Percentiles rank a stretch among this genome's conserved stretches.
Conservation (phyloP, 1,284 basidiomycete genomes). For the Trichosporon asahii region DNA sequence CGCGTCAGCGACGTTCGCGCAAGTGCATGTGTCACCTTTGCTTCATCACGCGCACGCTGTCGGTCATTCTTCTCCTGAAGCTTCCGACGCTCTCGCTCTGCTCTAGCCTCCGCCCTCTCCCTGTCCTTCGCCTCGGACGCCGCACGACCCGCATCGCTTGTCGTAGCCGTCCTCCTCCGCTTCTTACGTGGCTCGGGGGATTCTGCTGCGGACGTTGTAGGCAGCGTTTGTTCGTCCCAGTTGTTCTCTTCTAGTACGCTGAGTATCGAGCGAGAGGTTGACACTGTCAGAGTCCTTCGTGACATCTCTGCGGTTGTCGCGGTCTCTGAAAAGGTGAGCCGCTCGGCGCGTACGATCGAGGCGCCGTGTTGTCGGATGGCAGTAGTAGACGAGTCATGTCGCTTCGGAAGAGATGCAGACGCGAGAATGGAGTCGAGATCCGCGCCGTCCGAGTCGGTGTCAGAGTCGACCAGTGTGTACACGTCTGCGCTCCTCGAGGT, state of each 20-base stretch:
- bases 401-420: background rate
- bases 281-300: background rate
- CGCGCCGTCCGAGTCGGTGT: slow-evolving; percentile 8
- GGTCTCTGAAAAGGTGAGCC: background rate
- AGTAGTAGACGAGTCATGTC: background rate
- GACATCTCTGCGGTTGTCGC: background rate
- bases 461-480: background rate
- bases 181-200: background rate
- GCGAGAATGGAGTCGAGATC: background rate
- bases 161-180: background rate
- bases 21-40: slow-evolving; percentile 30
- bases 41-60: slow-evolving; percentile 31
- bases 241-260: background rate
- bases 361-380: background rate
- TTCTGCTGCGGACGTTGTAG: background rate
- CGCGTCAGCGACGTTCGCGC: background rate
- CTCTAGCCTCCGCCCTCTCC: background rate
- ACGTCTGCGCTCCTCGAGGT: slow-evolving; percentile 1
- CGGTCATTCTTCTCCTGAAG: slow-evolving; percentile 35
- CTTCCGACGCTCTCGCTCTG: slow-evolving; percentile 19
- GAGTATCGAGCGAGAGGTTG: background rate
- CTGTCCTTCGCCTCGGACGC: background rate
- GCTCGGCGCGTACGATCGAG: background rate
- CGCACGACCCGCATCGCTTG: background rate
- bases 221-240: background rate